Evolutionary conservation across 768 basidiomycete genomes (phyloP), one percentile per base, ranked within the genome.

Genomic region (Naganishia randhawae): DNA sequence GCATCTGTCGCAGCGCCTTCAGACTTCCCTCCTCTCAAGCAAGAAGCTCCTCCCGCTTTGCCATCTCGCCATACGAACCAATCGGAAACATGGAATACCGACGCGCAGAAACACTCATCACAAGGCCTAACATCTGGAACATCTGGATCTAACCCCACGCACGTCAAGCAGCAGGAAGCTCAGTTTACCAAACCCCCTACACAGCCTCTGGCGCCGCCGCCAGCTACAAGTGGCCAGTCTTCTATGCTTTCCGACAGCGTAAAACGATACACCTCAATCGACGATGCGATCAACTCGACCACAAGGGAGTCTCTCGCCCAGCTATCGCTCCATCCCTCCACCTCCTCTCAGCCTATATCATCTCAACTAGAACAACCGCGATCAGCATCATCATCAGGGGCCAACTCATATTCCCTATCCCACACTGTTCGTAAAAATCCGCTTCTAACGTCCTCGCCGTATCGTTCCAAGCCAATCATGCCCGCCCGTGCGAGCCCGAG

Each of bases 391-490:
- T 39, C 37, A 39, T 39, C 37, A 39, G n/a, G n/a, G n/a, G n/a
- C n/a, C n/a, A n/a, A n/a, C n/a, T 39, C 37, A 39, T 39, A 7
- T 8, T 39, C 37, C 7, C 14, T 14, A 39, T 4, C 45, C n/a
- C 33, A 35, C 4, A 16, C 16, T 13, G n/a, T 39, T 16, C 35
- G 27, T 13, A 35, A 37, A 33, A 55, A 55, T 33, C 54, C 31
- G 10, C 57, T 41, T 27, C 57, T 61, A 35, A 19, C 33, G 14
- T 41, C 57, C 13, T 41, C 57, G 2, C 57, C 57, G 14, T 55
- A 55, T n/a, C 54, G 54, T n/a, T 55, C 54, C 31, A 55, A 55
- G n/a, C 54, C 54, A n/a, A 55, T 55, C 54, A 55, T 55, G 54
- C 54, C 54, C 31, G 54, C 54, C 8, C 54, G 54, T 11, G 27